Conservation (phyloP, 768 basidiomycete species). For the Coprinopsis cinerea region DNA sequence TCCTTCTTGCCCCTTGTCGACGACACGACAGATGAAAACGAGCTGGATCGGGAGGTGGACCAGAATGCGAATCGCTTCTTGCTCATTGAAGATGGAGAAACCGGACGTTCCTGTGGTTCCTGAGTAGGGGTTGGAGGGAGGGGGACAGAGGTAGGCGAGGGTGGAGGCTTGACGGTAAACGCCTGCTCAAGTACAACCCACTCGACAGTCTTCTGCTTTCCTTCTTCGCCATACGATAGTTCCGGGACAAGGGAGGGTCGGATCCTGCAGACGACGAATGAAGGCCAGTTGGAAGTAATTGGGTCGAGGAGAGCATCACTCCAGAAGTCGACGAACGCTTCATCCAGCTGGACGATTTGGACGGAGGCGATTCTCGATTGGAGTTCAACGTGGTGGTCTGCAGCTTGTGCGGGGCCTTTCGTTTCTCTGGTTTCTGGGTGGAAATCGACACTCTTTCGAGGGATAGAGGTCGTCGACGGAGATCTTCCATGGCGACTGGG, state of each 20-base stretch:
- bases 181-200: conserved; percentile 71
- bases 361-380: conserved; percentile 37
- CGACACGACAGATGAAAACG: conserved; percentile 25
- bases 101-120: conserved; percentile 25
- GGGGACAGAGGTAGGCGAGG: conserved; percentile 19
- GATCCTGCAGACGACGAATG: conserved; percentile 66
- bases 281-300: conserved; percentile 58
- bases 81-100: conserved; percentile 41
- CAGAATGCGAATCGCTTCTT: conserved; percentile 67
- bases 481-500: conserved; percentile 18
- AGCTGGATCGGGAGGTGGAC: conserved; percentile 28
- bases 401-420: neutral
- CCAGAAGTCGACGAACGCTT: conserved; percentile 84
- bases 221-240: conserved; percentile 22
- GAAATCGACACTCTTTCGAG: conserved; percentile 22
- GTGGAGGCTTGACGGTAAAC: conserved; percentile 35
- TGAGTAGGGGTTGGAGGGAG: conserved; percentile 2
- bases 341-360: conserved; percentile 57
- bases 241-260: conserved; percentile 29
- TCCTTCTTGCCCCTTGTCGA: conserved; percentile 31
- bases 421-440: neutral
- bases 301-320: conserved; percentile 68
- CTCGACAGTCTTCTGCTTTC: conserved; percentile 33
- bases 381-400: conserved; percentile 8
- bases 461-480: conserved; percentile 10